Evolutionary conservation across 805 yeast genomes (phyloP).

Genomic region (Saccharomyces paradoxus): DNA sequence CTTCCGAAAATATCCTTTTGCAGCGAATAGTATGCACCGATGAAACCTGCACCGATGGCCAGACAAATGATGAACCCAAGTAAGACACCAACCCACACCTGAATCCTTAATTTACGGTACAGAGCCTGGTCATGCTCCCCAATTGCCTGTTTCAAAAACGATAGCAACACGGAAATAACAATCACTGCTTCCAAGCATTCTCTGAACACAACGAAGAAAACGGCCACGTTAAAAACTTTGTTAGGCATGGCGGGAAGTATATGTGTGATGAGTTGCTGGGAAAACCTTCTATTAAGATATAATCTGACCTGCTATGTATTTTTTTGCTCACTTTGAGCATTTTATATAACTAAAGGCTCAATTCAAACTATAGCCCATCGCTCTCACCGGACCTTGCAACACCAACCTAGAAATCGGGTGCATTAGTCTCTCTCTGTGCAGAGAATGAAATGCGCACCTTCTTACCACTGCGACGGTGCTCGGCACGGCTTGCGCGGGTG

Average conservation of each 20-base stretch:
- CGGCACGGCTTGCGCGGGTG: not conserved
- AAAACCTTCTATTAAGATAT: not conserved
- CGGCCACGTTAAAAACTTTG: constrained; percentile 41
- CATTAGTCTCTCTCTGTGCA: not conserved
- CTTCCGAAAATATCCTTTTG: constrained; percentile 76
- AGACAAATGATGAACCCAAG: constrained; percentile 73
- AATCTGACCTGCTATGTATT: not conserved
- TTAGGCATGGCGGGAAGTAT: constrained; percentile 11
- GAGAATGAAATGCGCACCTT: not conserved
- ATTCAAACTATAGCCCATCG: not conserved
- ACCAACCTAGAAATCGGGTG: not conserved
- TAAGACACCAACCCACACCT: constrained; percentile 80
- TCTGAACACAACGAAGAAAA: constrained; percentile 87
- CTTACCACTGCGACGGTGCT: not conserved
- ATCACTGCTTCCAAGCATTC: constrained; percentile 90
- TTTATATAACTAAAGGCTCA: not conserved
- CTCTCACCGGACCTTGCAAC: not conserved
- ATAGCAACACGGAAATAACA: constrained; percentile 82
- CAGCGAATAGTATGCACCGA: constrained; percentile 82
- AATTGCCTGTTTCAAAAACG: constrained; percentile 85
- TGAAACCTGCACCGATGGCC: constrained; percentile 82
- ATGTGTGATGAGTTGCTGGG: not conserved
- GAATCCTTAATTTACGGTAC: constrained; percentile 57
- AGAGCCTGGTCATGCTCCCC: constrained; percentile 44
- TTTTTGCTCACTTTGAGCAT: not conserved